Evolutionary conservation across 768 basidiomycete species (phyloP).

Genomic region (Pleurotus giganteus): DNA sequence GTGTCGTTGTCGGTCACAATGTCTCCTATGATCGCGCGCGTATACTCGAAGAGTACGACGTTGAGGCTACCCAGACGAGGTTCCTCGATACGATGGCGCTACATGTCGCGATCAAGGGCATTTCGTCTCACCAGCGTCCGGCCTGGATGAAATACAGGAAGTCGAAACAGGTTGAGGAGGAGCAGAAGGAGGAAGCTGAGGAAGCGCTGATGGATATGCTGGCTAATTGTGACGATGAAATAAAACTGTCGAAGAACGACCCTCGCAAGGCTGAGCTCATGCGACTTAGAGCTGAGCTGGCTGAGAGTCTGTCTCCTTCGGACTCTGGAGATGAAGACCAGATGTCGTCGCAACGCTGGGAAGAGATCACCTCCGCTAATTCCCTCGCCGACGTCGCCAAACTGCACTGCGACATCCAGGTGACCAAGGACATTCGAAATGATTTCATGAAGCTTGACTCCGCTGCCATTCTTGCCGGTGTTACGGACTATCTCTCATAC

Average conservation of each 20-base stretch:
- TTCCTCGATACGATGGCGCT: constrained; percentile 95
- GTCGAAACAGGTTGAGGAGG: constrained; percentile 51
- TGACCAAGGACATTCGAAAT: constrained; percentile 76
- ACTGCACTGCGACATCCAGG: constrained; percentile 78
- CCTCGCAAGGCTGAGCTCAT: constrained; percentile 42
- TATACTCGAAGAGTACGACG: constrained; percentile 77
- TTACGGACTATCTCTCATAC: constrained; percentile 78
- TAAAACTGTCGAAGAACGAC: constrained; percentile 43
- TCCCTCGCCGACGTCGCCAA: constrained; percentile 90
- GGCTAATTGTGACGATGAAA: constrained; percentile 43
- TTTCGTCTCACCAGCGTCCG: constrained; percentile 92
- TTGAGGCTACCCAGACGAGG: constrained; percentile 65
- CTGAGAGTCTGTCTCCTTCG: constrained; percentile 28
- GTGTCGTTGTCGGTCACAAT: constrained; percentile 89
- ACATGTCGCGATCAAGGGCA: constrained; percentile 91
- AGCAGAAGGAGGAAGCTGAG: constrained; percentile 61
- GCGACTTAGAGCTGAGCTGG: constrained; percentile 34
- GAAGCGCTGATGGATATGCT: constrained; percentile 49
- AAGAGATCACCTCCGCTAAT: constrained; percentile 89
- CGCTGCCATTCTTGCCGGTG: constrained; percentile 58
- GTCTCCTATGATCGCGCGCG: constrained; percentile 91
- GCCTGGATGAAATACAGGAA: constrained; percentile 90
- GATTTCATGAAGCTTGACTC: constrained; percentile 73
- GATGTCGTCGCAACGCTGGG: constrained; percentile 65
- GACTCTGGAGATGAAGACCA: constrained; percentile 24